phyloP scores from a whole-genome alignment of 129 eudicot genomes.

The Centella asiatica region DNA sequence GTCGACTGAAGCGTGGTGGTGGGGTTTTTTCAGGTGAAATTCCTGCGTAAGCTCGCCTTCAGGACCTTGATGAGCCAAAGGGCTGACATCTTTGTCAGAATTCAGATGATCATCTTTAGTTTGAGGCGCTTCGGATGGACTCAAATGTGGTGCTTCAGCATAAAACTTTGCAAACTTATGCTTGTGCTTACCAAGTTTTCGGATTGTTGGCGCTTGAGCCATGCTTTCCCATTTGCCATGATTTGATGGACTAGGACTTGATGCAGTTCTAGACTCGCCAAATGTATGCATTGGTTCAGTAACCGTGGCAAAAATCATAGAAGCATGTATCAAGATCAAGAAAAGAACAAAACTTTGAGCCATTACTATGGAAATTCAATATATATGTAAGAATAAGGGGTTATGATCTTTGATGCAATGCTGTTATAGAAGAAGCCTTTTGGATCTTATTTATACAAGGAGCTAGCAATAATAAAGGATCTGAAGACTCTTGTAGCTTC shows the following conservation, averaged over 20 bases:
- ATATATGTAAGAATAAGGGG: background rate
- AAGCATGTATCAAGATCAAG: background rate
- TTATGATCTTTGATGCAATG: background rate
- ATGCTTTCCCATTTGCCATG: background rate
- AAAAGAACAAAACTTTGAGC: background rate
- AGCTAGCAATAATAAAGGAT: no score
- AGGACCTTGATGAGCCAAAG: background rate
- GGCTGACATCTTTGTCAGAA: background rate
- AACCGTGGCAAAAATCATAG: background rate
- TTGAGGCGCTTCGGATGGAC: conserved; percentile 12
- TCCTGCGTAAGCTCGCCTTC: background rate
- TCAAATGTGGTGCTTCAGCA: conserved; percentile 7
- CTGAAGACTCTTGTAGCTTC: background rate
- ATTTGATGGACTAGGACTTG: background rate
- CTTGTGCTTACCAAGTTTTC: conserved; percentile 13
- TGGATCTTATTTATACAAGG: background rate
- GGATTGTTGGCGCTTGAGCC: background rate
- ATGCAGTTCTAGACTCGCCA: background rate
- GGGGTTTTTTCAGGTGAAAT: background rate
- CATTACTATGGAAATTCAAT: background rate
- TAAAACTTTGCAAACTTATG: background rate
- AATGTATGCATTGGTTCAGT: background rate
- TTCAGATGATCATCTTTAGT: background rate
- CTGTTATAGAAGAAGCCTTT: background rate
- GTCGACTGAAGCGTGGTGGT: background rate